Percentiles rank a stretch among this genome's conserved stretches.
These are phyloP conservation scores for Mycena vitilis DNA, from an alignment of 768 basidiomycete genomes.

Conservation along the genomic window DNA sequence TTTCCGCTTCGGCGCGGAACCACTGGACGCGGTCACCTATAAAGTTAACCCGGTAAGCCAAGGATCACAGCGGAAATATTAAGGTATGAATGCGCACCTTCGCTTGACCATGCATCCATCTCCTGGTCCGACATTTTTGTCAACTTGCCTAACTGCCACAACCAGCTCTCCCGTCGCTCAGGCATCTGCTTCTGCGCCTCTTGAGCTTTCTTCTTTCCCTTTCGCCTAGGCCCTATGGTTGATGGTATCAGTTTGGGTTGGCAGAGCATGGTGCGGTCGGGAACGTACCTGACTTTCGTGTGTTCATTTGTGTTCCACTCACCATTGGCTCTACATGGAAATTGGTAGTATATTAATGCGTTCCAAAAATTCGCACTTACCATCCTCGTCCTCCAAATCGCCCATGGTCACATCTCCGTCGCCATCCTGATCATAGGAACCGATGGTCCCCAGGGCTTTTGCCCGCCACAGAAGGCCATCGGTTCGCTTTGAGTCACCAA, in stretches of 20 bases:
- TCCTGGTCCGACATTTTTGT: neutral
- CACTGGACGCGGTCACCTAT: conserved; percentile 12
- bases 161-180: neutral
- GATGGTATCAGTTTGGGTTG: too few relatives aligned
- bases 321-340: neutral
- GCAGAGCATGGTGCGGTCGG: too few relatives aligned
- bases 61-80: neutral
- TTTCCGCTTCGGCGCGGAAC: conserved; percentile 11
- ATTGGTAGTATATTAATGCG: too few relatives aligned
- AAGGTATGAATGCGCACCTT: neutral
- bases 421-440: neutral
- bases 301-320: conserved; percentile 2
- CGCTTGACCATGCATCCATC: conserved; percentile 13
- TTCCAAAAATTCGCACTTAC: neutral
- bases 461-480: conserved; percentile 13
- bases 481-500: conserved; percentile 16
- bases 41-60: too few relatives aligned
- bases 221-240: too few relatives aligned
- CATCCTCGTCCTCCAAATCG: neutral
- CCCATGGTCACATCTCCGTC: neutral
- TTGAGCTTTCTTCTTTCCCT: too few relatives aligned
- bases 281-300: neutral
- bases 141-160: conserved; percentile 1
- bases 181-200: too few relatives aligned
- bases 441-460: neutral